A percentile compares a stretch with the other conserved stretches of the same genome.
Conservation (phyloP, 306 rosid genomes). For the Pyrus betulifolia region DNA sequence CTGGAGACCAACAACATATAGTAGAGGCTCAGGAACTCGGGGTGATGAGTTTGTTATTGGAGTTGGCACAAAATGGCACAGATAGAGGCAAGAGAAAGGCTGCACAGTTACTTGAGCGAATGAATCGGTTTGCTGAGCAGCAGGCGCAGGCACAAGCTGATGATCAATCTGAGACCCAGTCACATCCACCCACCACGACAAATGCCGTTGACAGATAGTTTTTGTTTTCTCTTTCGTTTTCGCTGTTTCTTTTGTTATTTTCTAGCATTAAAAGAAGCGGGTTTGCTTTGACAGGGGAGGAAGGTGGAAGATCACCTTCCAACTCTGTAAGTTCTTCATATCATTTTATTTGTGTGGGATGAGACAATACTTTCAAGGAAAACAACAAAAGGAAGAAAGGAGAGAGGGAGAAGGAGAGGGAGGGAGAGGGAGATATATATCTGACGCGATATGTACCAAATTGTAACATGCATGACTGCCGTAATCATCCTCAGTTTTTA, state of each 20-base stretch:
- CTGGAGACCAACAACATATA: slow-evolving; percentile 71
- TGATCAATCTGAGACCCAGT: slow-evolving; percentile 37
- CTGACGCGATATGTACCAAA: slow-evolving; percentile 36
- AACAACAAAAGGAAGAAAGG: slow-evolving; percentile 1
- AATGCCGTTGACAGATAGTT: slow-evolving; percentile 26
- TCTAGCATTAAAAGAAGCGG: slow-evolving; percentile 40
- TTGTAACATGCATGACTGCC: slow-evolving; percentile 35
- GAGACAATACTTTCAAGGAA: slow-evolving; percentile 12
- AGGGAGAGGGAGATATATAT: slow-evolving; percentile 11
- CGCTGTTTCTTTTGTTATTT: slow-evolving; percentile 32
- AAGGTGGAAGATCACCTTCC: slow-evolving; percentile 88
- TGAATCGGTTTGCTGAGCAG: slow-evolving; percentile 62
- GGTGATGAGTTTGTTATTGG: slow-evolving; percentile 51
- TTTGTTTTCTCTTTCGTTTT: slow-evolving; percentile 17
- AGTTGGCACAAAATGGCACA: slow-evolving; percentile 80
- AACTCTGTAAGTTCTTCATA: slow-evolving; percentile 56
- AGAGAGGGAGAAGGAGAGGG: background rate
- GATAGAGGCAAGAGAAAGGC: slow-evolving; percentile 98
- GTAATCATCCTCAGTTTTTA: slow-evolving; percentile 67
- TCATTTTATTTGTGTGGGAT: slow-evolving; percentile 54
- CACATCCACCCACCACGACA: slow-evolving; percentile 28
- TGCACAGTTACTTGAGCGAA: slow-evolving; percentile 69
- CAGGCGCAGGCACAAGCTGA: slow-evolving; percentile 40
- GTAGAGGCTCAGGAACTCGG: slow-evolving; percentile 70
- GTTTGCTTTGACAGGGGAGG: slow-evolving; percentile 35